Evolutionary conservation across 352 stramenopile species (phyloP).

Genomic region (Globisporangium parvum): DNA sequence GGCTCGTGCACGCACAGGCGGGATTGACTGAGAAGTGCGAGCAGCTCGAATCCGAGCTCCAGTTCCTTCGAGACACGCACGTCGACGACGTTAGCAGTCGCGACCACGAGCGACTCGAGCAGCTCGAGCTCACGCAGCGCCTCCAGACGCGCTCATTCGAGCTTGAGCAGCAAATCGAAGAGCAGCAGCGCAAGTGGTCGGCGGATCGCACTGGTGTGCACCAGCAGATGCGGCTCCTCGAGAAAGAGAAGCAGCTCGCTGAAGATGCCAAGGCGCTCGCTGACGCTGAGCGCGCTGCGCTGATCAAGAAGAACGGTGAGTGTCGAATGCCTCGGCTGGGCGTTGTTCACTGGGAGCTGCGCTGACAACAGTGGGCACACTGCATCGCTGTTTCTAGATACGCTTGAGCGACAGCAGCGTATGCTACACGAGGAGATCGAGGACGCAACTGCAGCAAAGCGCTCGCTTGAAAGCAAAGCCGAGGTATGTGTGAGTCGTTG

Average conservation of each 20-base stretch:
- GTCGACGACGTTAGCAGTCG: conserved; percentile 39
- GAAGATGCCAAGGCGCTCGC: conserved; percentile 26
- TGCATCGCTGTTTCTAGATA: conserved; percentile 3
- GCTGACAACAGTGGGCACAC: too few relatives aligned
- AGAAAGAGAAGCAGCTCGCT: conserved; percentile 47
- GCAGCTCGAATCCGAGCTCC: conserved; percentile 46
- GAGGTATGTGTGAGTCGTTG: conserved; percentile 11
- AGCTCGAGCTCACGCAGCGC: conserved; percentile 51
- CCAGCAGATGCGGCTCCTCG: conserved; percentile 40
- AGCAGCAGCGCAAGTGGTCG: conserved; percentile 54
- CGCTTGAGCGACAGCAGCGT: conserved; percentile 12
- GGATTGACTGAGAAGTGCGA: conserved; percentile 27
- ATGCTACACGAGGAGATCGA: conserved; percentile 14
- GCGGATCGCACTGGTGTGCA: conserved; percentile 36
- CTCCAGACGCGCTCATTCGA: conserved; percentile 42
- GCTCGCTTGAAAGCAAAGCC: conserved; percentile 8
- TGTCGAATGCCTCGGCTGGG: not conserved
- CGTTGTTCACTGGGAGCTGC: too few relatives aligned
- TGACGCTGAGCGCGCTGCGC: conserved; percentile 13
- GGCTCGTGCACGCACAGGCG: conserved; percentile 51
- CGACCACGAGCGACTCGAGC: conserved; percentile 49
- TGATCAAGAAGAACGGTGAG: conserved; percentile 11
- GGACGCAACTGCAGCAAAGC: conserved; percentile 2
- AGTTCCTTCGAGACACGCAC: conserved; percentile 47
- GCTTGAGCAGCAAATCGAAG: conserved; percentile 47